Base-by-base conservation (phyloP, 345 rosid genomes). In the Euclidium syriacum region DNA sequence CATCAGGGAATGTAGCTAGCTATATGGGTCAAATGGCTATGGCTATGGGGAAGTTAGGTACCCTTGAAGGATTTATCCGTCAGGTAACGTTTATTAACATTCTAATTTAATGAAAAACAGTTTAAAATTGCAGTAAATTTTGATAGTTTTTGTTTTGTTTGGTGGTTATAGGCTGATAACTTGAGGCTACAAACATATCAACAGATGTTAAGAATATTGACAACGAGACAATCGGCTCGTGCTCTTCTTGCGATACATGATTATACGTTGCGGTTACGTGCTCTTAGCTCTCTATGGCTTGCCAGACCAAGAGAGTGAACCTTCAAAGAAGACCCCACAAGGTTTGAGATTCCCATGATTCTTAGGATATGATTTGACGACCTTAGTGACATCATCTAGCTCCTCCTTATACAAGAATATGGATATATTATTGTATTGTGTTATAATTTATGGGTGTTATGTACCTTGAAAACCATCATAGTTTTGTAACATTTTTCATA, bases 1-100 rank as follows among this genome's bases (percentile, higher is more conserved):
- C 96, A 20, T 82, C 91, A 14, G 91, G 86, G 26, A 81, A 86
- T 49, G 95, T 91, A 1, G 96, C 96, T 19, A 88, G 78, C 72
- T 91, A 91, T 68, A 91, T 91, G 98, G 98, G 98, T 67, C 98
- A 88, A 75, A 91, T 91, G 98, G 98, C 98, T 14, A 87, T 89
- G 98, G 98, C 98, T 15, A 91, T 91, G 98, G 98, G 98, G 65
- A 91, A 88, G 68, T 83, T 91, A 39, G 98, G 95, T 41, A 88
- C 91, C 17, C 78, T 91, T 0, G 95, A 91, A 70, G 88, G 90
- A 20, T 91, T 91, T 74, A 81, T 88, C 49, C 80, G 76, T 40
- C 95, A 88, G 96, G 98, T 80, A n/a, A 72, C 30, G n/a, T 27
- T n/a, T n/a, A n/a, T n/a, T n/a, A n/a, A n/a, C n/a, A n/a, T n/a